Base-by-base conservation (phyloP, 192 early-diverging fungal species). In the Umbelopsis isabellina region DNA sequence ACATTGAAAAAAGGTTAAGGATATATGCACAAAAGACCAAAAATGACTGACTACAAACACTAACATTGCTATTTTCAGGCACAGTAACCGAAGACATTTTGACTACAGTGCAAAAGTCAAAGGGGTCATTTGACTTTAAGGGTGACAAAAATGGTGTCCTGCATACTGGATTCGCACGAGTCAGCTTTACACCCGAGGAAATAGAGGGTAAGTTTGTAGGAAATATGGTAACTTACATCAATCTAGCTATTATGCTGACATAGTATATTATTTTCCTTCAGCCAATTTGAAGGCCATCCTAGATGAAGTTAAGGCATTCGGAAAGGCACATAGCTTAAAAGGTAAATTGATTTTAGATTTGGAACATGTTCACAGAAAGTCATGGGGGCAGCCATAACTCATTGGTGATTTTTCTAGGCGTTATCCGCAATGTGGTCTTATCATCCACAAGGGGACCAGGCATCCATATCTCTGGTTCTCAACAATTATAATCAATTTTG, bases 71-170 rank as follows among this genome's bases (percentile, higher is more conserved):
- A 21, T 12, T 44, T 44, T 37, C 64, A 79, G 77, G 77, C 25
- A 96, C 94, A 21, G 94, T 95, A 3, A 92, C 92, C 1, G 86
- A 89, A 58, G 92, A 93, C 70, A 85, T 97, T 44, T 72, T 83
- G 0, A 82, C 77, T 7, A 83, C 87, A 22, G 89, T 97, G 25
- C 78, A 64, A 48, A 84, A 78, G 46, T 79, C 93, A 33, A 86
- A 86, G 64, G 89, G 88, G 35, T 80, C 90, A 18, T 87, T 86
- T 61, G 93, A 94, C 61, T 92, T 94, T 55, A 87, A 87, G 27
- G 90, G 84, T 5, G 93, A 95, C 69, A 90, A 88, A 67, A 77
- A 85, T 49, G 86, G 86, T 27, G 87, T 90, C 30, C 82, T 97
- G 66, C 91, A 93, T 66, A 84, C 82, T 27, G 82, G 85, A 0